Evolutionary conservation across 73 alveolate genomes (phyloP).

Genomic region (Durusdinium trenchii): DNA sequence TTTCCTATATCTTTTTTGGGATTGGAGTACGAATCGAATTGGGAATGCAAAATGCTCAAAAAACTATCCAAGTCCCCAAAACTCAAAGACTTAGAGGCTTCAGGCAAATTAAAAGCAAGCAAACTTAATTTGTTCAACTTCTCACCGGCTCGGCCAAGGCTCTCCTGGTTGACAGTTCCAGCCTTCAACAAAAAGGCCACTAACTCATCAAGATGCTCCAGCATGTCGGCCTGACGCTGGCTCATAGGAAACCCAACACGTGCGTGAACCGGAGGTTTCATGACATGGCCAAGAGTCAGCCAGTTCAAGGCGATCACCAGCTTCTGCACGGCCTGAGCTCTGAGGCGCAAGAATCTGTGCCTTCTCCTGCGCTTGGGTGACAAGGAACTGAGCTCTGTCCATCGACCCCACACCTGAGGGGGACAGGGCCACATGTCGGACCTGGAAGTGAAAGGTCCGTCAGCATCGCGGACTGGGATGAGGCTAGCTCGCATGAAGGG

Average conservation of each 20-base stretch:
- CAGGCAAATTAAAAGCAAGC: background rate
- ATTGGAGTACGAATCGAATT: background rate
- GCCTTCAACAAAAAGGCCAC: background rate
- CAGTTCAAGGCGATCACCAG: background rate
- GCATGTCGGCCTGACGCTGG: background rate
- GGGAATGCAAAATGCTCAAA: background rate
- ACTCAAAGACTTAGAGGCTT: background rate
- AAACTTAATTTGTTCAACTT: background rate
- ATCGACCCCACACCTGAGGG: background rate
- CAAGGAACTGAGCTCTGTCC: background rate
- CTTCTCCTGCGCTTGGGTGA: background rate
- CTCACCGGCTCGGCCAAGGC: background rate
- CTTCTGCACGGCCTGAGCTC: background rate
- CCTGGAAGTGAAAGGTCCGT: too few relatives aligned
- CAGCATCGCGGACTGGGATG: too few relatives aligned
- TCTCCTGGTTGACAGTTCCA: background rate
- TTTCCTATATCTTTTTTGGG: background rate
- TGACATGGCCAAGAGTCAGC: background rate
- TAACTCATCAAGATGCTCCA: background rate
- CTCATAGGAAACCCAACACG: background rate
- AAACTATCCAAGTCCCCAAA: background rate
- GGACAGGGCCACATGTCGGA: conserved; percentile 21
- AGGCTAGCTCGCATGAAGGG: too few relatives aligned
- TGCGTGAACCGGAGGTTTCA: background rate
- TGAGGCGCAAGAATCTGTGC: background rate